Evolutionary conservation across 192 early-diverging fungal genomes (phyloP).

Genomic region (Coemansia sp.): DNA sequence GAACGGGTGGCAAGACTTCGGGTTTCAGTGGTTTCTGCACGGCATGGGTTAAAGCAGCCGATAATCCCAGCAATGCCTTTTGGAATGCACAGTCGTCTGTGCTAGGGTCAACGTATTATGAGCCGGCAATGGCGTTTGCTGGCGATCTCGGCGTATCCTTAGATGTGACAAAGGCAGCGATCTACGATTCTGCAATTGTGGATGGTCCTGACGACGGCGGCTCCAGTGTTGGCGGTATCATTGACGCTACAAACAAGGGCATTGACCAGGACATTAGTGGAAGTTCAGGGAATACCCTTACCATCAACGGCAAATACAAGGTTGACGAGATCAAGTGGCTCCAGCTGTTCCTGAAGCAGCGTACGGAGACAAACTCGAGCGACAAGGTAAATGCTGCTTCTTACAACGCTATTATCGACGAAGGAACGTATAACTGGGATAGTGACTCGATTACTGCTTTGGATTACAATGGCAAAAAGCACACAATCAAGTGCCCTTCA

Average conservation of each 20-base stretch:
- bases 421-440: neutral
- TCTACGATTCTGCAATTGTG: neutral
- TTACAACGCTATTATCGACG: neutral
- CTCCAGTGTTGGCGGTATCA: neutral
- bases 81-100: neutral
- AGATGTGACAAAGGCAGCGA: neutral
- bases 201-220: neutral
- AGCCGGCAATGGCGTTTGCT: neutral
- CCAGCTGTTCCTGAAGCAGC: neutral
- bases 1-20: neutral
- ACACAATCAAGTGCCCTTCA: neutral
- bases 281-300: neutral
- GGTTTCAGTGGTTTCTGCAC: conserved; percentile 6
- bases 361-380: neutral
- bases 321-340: conserved; percentile 6
- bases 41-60: conserved; percentile 1
- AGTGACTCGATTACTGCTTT: neutral
- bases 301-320: neutral
- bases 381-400: neutral
- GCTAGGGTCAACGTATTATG: neutral
- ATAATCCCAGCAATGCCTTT: conserved; percentile 2
- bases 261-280: neutral
- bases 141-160: neutral
- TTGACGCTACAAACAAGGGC: neutral
- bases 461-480: neutral